Evolutionary conservation across 2,329 filamentous ascomycete genomes (phyloP).

Genomic region (Sclerotinia glacialis): DNA sequence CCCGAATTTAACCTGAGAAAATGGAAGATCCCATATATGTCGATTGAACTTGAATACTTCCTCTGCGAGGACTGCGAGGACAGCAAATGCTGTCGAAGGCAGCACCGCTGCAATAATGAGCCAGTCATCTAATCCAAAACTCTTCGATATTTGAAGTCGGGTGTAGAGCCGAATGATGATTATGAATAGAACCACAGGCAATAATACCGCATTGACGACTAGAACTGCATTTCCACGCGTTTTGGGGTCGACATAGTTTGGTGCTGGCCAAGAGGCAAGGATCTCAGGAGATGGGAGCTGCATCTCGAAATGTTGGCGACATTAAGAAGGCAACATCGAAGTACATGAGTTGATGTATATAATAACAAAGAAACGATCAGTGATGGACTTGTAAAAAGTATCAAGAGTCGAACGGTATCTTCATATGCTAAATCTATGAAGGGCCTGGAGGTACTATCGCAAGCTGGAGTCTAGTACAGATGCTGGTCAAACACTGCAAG

Average conservation of each 20-base stretch:
- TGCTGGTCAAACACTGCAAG: neutral
- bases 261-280: conserved; percentile 37
- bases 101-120: conserved; percentile 40
- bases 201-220: conserved; percentile 44
- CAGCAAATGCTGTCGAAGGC: conserved; percentile 41
- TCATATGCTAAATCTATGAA: neutral
- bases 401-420: neutral
- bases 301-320: neutral
- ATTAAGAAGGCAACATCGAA: neutral
- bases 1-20: conserved; percentile 34
- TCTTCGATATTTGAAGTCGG: conserved; percentile 46
- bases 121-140: conserved; percentile 47
- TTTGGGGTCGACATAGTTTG: conserved; percentile 48
- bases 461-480: neutral
- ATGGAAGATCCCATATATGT: conserved; percentile 44
- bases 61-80: conserved; percentile 39
- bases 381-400: neutral
- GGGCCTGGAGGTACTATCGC: neutral
- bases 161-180: conserved; percentile 48
- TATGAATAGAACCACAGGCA: conserved; percentile 42
- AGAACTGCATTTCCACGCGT: conserved; percentile 45
- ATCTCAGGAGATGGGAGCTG: conserved; percentile 17
- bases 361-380: neutral
- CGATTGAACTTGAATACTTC: conserved; percentile 41
- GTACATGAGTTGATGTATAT: conserved; percentile 1